Conservation (phyloP, 129 eudicot species). For the Escallonia rubra region DNA sequence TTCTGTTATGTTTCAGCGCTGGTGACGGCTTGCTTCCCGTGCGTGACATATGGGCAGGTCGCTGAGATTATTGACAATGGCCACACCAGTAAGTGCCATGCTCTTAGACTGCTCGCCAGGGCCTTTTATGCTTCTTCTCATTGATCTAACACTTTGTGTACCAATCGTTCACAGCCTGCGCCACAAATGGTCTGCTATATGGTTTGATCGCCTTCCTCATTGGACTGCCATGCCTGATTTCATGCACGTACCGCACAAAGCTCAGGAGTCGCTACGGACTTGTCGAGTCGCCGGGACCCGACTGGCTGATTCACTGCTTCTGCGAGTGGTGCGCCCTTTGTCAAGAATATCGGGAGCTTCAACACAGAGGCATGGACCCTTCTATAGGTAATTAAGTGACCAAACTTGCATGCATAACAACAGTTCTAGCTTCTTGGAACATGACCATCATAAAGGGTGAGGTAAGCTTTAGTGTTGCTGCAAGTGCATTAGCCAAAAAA, state of each 20-base stretch:
- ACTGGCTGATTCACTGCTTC: slow-evolving; percentile 46
- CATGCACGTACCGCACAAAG: slow-evolving; percentile 36
- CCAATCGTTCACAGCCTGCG: slow-evolving; percentile 31
- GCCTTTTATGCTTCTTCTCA: no score
- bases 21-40: slow-evolving; percentile 37
- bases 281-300: slow-evolving; percentile 43
- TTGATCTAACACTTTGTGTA: no score
- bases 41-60: slow-evolving; percentile 46
- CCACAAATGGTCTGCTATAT: slow-evolving; percentile 36
- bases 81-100: slow-evolving; percentile 31
- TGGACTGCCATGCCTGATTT: slow-evolving; percentile 46
- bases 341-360: slow-evolving; percentile 60
- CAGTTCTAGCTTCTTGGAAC: no score
- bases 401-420: no score
- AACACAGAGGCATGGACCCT: slow-evolving; percentile 42
- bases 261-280: slow-evolving; percentile 34
- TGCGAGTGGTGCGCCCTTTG: slow-evolving; percentile 60
- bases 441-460: no score
- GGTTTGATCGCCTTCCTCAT: slow-evolving; percentile 12
- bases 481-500: no score
- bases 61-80: slow-evolving; percentile 40
- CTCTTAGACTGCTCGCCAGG: background rate
- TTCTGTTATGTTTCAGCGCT: slow-evolving; percentile 20
- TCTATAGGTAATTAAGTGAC: slow-evolving; percentile 26
- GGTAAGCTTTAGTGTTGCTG: no score